Evolutionary conservation across 768 basidiomycete genomes (phyloP).

Genomic region (Lyophyllum semitale): DNA sequence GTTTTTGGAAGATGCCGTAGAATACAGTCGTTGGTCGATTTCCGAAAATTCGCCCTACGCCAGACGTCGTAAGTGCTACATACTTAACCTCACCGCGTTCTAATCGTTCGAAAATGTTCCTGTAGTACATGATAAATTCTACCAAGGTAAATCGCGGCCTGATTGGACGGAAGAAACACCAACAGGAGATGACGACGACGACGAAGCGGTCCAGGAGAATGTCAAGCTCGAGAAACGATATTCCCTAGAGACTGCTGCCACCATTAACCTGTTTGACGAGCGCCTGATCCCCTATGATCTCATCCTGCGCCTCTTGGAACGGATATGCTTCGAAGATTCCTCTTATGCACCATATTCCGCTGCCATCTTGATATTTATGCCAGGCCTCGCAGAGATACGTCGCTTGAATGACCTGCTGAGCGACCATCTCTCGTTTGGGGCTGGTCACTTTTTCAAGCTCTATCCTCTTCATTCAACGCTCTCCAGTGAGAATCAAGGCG

Average conservation of each 20-base stretch:
- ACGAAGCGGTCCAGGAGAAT: slow-evolving; percentile 42
- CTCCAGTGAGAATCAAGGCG: slow-evolving; percentile 86
- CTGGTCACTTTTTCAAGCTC: slow-evolving; percentile 62
- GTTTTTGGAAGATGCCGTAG: slow-evolving; percentile 91
- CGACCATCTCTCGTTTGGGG: slow-evolving; percentile 75
- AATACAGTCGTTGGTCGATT: slow-evolving; percentile 78
- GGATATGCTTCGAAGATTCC: slow-evolving; percentile 72
- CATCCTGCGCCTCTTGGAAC: slow-evolving; percentile 80
- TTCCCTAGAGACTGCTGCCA: slow-evolving; percentile 69
- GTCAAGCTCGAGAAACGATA: slow-evolving; percentile 78
- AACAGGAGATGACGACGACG: slow-evolving; percentile 68
- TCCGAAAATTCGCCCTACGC: slow-evolving; percentile 83
- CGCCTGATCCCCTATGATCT: slow-evolving; percentile 90
- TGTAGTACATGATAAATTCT: slow-evolving; percentile 64
- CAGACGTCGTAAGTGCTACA: slow-evolving; percentile 52
- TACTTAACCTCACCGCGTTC: neutral
- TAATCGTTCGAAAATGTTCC: slow-evolving; percentile 3
- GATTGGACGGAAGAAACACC: slow-evolving; percentile 83
- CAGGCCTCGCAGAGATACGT: slow-evolving; percentile 92
- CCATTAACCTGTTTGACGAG: slow-evolving; percentile 86
- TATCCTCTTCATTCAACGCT: slow-evolving; percentile 92
- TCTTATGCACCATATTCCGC: slow-evolving; percentile 59
- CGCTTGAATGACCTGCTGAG: slow-evolving; percentile 78
- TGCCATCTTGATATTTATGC: slow-evolving; percentile 91
- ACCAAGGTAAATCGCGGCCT: slow-evolving; percentile 56